Base-by-base conservation (phyloP, 2,329 filamentous ascomycete genomes). In the Alternaria sp. region DNA sequence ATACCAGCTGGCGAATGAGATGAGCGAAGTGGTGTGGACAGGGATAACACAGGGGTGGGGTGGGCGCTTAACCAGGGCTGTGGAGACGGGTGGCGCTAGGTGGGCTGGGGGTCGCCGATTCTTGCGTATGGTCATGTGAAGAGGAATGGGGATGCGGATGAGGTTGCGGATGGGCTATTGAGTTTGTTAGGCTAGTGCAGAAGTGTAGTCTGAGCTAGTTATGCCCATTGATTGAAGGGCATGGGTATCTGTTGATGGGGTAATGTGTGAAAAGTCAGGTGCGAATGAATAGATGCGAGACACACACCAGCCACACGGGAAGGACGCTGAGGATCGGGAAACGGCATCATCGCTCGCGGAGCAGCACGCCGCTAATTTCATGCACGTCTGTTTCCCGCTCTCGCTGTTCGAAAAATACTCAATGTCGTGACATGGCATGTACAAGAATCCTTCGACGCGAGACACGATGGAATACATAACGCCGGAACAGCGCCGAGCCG, bases 1-100 rank as follows among this genome's bases (percentile, higher is more conserved):
- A 20, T 48, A 36, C 18, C 46, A 50, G 32, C 7, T 44, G 57
- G 49, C 72, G 63, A 73, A 73, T 74, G 57, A 70, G n/a, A 34
- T 5, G 20, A 11, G 40, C 5, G 44, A 54, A 46, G 14, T 30
- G 11, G 25, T 14, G 40, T 6, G 48, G 48, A 43, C 36, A 53
- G 51, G 57, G 59, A 60, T 52, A 59, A 58, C 50, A 51, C 52
- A 59, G 58, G 63, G 66, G 52, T 64, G 46, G 44, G 36, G 46
- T 45, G 56, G 64, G 64, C 62, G 66, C 64, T 63, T 68, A 67
- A 57, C 54, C 58, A 57, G 46, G 46, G 44, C 43, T 59, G 51
- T 59, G 57, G 57, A 59, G 57, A 59, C 57, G 57, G 57, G 57
- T 48, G 52, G 51, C 57, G 57, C 52, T 59, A 56, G 44, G 55